phyloP scores from a whole-genome alignment of 371 early-diverging fungal genomes.

The Synchytrium microbalum region DNA sequence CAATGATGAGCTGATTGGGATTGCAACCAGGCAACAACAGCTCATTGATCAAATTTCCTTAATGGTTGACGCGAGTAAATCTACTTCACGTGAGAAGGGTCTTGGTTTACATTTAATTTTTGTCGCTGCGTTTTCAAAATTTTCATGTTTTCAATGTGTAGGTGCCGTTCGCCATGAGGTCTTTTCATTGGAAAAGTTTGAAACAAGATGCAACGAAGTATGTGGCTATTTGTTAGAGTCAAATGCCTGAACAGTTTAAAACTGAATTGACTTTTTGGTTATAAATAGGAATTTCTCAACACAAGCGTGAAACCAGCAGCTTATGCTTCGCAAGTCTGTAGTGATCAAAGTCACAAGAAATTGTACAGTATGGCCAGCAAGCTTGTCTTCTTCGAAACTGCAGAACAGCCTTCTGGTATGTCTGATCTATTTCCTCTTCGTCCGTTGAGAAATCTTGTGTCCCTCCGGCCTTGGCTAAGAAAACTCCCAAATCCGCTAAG shows the following conservation, averaged over 20 bases:
- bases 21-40: neutral
- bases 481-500: too few species aligned
- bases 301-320: too few species aligned
- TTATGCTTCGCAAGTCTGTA: neutral
- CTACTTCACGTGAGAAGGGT: too few species aligned
- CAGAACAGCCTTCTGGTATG: too few species aligned
- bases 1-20: neutral
- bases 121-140: neutral
- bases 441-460: too few species aligned
- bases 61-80: neutral
- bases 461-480: too few species aligned
- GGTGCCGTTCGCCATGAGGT: neutral
- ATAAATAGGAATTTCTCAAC: too few species aligned
- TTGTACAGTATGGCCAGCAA: neutral
- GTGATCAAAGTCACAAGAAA: neutral
- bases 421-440: too few species aligned
- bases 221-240: too few species aligned
- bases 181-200: neutral
- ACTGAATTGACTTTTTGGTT: too few species aligned
- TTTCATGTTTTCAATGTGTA: neutral
- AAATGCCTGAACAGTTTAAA: neutral
- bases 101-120: too few species aligned
- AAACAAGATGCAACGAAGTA: neutral
- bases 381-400: neutral
- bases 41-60: neutral